These are phyloP conservation scores for Phyllosticta paracitricarpa DNA, from an alignment of 2,329 filamentous ascomycete species.

Conservation along the genomic window DNA sequence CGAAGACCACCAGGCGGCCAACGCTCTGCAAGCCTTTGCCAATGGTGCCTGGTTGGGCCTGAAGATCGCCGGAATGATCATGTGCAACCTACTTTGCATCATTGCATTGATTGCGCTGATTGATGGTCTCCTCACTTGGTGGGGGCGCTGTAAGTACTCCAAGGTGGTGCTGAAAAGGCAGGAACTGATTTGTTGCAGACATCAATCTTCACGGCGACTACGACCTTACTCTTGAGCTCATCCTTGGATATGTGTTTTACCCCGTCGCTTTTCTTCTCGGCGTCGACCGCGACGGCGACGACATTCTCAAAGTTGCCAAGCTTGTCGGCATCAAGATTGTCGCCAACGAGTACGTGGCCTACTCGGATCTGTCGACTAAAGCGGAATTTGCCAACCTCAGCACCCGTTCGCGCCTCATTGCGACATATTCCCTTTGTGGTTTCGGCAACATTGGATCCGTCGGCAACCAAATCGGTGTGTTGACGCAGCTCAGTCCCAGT, in stretches of 20 bases:
- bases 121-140: constrained; percentile 74
- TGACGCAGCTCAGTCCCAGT: constrained; percentile 68
- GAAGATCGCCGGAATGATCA: constrained; percentile 77
- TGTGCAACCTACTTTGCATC: constrained; percentile 71
- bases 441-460: constrained; percentile 75
- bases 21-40: constrained; percentile 74
- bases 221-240: constrained; percentile 61
- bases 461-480: constrained; percentile 81
- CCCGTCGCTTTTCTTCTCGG: constrained; percentile 74
- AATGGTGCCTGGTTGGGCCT: constrained; percentile 78
- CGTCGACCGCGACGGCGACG: constrained; percentile 50
- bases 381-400: constrained; percentile 49
- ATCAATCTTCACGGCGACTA: constrained; percentile 58
- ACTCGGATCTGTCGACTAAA: constrained; percentile 45
- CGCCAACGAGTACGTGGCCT: constrained; percentile 74
- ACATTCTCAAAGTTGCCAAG: constrained; percentile 60
- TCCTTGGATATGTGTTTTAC: constrained; percentile 69
- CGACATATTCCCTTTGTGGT: constrained; percentile 72
- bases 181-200: constrained; percentile 26
- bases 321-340: constrained; percentile 82
- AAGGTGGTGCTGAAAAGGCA: neutral
- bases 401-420: constrained; percentile 66
- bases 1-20: constrained; percentile 63
- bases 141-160: constrained; percentile 48
- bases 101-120: constrained; percentile 65